These are phyloP conservation scores for Eutrema salsugineum DNA, from an alignment of 441 rosid species.

Conservation along the genomic window DNA sequence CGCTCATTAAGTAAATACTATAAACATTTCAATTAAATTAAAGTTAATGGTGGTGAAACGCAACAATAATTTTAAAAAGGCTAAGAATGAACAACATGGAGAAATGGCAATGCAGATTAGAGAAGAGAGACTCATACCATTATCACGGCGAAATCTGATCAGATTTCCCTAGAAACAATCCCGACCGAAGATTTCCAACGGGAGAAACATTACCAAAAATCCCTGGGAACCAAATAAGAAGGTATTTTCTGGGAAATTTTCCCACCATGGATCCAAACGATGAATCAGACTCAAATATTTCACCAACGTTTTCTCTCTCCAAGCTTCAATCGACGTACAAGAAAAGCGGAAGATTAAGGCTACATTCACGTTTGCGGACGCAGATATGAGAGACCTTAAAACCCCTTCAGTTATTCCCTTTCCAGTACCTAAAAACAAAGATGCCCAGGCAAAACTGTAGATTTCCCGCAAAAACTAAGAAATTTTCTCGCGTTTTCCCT, in stretches of 20 bases:
- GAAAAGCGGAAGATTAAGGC: not conserved
- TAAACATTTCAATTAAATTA: not conserved
- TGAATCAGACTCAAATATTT: not conserved
- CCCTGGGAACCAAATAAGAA: conserved; percentile 6
- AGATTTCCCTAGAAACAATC: conserved; percentile 4
- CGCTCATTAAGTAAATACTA: no score
- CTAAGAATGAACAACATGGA: not conserved
- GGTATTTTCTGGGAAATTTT: conserved; percentile 5
- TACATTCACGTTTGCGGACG: conserved; percentile 7
- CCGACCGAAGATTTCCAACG: conserved; percentile 19
- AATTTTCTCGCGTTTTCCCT: conserved; percentile 30
- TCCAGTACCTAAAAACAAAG: no score
- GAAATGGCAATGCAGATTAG: conserved; percentile 17
- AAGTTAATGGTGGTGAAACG: not conserved
- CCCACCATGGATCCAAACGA: conserved; percentile 24
- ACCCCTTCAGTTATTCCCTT: not conserved
- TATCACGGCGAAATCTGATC: conserved; percentile 2
- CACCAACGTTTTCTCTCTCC: not conserved
- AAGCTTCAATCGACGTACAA: conserved; percentile 22
- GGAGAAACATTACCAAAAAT: conserved; percentile 13
- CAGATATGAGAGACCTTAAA: conserved; percentile 17
- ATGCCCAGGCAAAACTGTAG: conserved; percentile 8
- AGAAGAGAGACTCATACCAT: conserved; percentile 20
- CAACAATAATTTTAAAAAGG: not conserved
- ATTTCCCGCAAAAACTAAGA: not conserved